Evolutionary conservation across 2,329 filamentous ascomycete species (phyloP).

Genomic region (Hirsutella rhossiliensis): DNA sequence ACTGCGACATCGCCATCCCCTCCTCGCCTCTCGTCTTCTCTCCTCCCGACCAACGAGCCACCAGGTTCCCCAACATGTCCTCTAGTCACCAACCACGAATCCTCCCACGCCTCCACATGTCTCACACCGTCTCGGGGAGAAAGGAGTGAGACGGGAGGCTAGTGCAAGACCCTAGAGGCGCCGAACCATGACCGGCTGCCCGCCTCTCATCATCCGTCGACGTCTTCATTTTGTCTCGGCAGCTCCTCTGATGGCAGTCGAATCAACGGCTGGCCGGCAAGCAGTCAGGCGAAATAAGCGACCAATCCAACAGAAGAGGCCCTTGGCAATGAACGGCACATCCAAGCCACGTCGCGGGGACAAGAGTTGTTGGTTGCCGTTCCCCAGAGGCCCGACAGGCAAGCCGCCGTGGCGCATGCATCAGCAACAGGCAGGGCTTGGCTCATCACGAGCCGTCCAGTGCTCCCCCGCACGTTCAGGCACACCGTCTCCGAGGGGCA

Average conservation of each 20-base stretch:
- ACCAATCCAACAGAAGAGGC: too few species aligned
- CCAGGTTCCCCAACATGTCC: neutral
- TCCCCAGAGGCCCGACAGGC: neutral
- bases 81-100: neutral
- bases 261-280: too few species aligned
- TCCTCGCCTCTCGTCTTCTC: neutral
- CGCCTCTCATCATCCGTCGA: too few species aligned
- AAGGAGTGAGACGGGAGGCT: neutral
- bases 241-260: too few species aligned
- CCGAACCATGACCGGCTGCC: too few species aligned
- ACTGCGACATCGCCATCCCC: neutral
- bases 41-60: neutral
- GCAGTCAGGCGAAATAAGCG: too few species aligned
- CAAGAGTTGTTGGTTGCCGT: too few species aligned
- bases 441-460: neutral
- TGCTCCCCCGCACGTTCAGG: neutral
- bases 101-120: neutral
- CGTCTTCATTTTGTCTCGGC: too few species aligned
- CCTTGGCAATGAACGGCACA: too few species aligned
- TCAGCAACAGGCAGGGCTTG: neutral
- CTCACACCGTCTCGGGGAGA: neutral
- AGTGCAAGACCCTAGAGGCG: neutral
- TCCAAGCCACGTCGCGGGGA: too few species aligned
- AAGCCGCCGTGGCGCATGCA: neutral
- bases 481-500: neutral